These are phyloP conservation scores for Pyricularia pennisetigena DNA, from an alignment of 2,329 filamentous ascomycete species.

Conservation along the genomic window DNA sequence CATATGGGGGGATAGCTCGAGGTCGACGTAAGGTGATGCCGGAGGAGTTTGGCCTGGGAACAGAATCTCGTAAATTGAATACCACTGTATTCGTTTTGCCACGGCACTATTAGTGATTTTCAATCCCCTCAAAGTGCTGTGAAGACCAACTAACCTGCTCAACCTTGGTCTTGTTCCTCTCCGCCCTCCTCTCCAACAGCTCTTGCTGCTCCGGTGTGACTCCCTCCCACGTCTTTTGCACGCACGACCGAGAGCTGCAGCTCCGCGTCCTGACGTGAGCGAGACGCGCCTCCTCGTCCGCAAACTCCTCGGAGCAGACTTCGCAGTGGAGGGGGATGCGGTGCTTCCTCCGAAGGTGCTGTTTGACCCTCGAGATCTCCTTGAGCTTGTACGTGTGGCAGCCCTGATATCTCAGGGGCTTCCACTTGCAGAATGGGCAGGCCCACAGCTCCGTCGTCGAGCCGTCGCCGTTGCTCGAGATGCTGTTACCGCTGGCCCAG, in stretches of 20 bases:
- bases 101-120: not conserved
- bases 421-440: constrained; percentile 13
- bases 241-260: constrained; percentile 5
- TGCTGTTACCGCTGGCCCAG: not conserved
- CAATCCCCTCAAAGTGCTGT: too few relatives aligned
- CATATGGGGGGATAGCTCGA: not conserved
- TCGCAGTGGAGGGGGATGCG: constrained; percentile 9
- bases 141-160: constrained; percentile 5
- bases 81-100: constrained; percentile 5
- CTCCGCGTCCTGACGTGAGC: constrained; percentile 6
- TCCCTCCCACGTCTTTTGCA: not conserved
- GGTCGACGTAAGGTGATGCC: not conserved
- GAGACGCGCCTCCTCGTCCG: constrained; percentile 6
- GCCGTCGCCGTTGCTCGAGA: not conserved
- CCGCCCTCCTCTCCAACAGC: constrained; percentile 8
- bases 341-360: constrained; percentile 11
- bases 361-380: constrained; percentile 11
- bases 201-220: constrained; percentile 2
- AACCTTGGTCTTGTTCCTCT: constrained; percentile 9
- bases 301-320: constrained; percentile 9
- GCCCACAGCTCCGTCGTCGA: constrained; percentile 4
- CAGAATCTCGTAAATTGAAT: constrained; percentile 10
- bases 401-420: constrained; percentile 9
- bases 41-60: constrained; percentile 9
- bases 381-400: constrained; percentile 11